phyloP scores from a whole-genome alignment of 2,329 filamentous ascomycete genomes.

The Paecilomyces variotii region DNA sequence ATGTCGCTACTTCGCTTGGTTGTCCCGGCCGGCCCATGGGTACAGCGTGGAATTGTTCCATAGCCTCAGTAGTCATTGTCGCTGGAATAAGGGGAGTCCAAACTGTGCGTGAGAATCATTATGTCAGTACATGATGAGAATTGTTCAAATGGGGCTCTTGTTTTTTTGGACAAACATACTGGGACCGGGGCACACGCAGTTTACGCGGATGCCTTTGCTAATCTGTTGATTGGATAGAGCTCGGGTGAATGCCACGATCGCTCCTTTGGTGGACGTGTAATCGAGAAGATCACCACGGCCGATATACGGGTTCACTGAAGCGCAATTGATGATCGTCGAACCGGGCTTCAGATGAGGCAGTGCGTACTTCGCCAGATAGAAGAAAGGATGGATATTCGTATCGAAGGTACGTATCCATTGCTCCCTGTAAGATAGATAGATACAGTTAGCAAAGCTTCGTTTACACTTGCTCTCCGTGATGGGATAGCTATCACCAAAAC shows the following conservation, averaged over 20 bases:
- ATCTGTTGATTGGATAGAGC: constrained; percentile 69
- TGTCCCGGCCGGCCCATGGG: constrained; percentile 73
- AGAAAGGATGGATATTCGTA: constrained; percentile 75
- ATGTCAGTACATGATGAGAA: neutral
- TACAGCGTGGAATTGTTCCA: constrained; percentile 61
- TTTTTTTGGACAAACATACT: constrained; percentile 19
- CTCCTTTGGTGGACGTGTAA: constrained; percentile 68
- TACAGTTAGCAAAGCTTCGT: neutral
- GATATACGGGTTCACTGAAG: constrained; percentile 75
- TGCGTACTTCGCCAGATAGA: constrained; percentile 70
- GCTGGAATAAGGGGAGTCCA: constrained; percentile 69
- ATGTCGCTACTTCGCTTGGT: constrained; percentile 73
- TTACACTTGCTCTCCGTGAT: neutral
- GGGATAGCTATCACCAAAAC: neutral
- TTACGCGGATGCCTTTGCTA: constrained; percentile 64
- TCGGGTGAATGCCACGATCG: constrained; percentile 71
- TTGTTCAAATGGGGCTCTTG: neutral
- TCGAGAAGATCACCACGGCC: constrained; percentile 73
- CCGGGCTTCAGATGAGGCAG: constrained; percentile 69
- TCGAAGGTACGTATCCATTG: constrained; percentile 76
- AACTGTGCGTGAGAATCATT: constrained; percentile 37
- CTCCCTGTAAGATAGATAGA: constrained; percentile 41
- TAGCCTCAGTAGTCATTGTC: constrained; percentile 62
- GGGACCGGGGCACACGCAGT: constrained; percentile 68
- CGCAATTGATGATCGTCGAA: constrained; percentile 75